Conservation (phyloP, 2,329 filamentous ascomycete species). For the Sporothrix mexicana region DNA sequence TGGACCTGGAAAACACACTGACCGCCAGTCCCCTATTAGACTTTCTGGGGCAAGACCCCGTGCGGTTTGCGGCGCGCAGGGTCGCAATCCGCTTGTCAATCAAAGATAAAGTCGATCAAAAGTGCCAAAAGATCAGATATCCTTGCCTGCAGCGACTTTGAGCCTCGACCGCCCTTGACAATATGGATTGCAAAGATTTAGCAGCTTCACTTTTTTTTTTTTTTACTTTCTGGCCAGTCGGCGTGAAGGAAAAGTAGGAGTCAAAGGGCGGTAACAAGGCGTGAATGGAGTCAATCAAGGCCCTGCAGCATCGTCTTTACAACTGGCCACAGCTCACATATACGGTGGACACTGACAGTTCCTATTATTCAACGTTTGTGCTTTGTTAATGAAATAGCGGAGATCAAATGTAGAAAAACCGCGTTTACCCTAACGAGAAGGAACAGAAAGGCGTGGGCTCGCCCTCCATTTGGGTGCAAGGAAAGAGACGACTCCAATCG, state of each 20-base stretch:
- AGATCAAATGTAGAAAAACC: conserved; percentile 20
- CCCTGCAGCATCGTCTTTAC: neutral
- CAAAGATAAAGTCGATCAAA: neutral
- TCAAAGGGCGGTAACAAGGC: conserved; percentile 10
- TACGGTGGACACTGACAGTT: neutral
- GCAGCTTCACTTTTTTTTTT: too few species aligned
- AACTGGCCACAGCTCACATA: neutral
- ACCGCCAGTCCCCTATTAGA: neutral
- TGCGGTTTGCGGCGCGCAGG: neutral
- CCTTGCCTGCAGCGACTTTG: neutral
- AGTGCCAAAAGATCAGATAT: neutral
- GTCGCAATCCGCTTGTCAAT: conserved; percentile 3
- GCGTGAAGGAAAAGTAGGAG: neutral
- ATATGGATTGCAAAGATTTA: too few species aligned
- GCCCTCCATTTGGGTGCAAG: neutral
- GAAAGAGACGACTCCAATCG: neutral
- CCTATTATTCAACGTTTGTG: neutral
- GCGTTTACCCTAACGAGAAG: conserved; percentile 16
- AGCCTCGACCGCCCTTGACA: too few species aligned
- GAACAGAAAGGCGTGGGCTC: neutral
- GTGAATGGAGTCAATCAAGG: neutral
- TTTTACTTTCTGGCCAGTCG: neutral
- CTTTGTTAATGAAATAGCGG: neutral
- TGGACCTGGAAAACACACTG: neutral
- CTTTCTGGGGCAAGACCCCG: neutral